Conservation (phyloP, 164 flowering plant species). For the Nymphaea colorata region DNA sequence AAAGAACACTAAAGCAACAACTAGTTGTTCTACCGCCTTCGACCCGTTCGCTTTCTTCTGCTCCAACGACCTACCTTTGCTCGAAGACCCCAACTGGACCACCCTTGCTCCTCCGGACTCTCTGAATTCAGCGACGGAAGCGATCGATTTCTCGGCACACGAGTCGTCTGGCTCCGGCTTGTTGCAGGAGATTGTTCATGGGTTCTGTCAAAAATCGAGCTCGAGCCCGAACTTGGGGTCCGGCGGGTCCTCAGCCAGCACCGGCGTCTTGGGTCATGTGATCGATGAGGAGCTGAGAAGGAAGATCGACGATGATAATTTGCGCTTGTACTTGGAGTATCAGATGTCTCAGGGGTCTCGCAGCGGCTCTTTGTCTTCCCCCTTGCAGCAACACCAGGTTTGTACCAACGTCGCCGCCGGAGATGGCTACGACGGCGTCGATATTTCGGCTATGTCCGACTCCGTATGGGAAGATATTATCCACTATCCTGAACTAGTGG, state of each 20-base stretch:
- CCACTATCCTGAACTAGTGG: conserved; percentile 37
- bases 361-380: conserved; percentile 2
- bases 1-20: background rate
- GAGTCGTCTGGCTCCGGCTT: conserved; percentile 49
- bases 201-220: conserved; percentile 40
- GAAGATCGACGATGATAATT: conserved; percentile 6
- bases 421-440: conserved; percentile 1
- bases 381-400: background rate
- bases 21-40: background rate
- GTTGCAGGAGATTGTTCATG: conserved; percentile 49
- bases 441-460: conserved; percentile 5
- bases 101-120: background rate
- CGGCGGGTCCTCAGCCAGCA: background rate
- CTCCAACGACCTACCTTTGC: background rate
- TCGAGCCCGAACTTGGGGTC: background rate
- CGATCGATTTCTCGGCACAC: conserved; percentile 27
- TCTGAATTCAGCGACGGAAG: conserved; percentile 2
- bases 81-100: background rate
- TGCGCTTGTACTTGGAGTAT: conserved; percentile 6
- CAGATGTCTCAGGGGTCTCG: conserved; percentile 1
- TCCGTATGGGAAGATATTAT: conserved; percentile 27
- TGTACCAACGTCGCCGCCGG: background rate
- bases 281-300: conserved; percentile 1
- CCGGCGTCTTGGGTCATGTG: background rate
- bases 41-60: conserved; percentile 2